Base-by-base conservation (phyloP, 257 asterid genomes). In the Solanum tacnaense region DNA sequence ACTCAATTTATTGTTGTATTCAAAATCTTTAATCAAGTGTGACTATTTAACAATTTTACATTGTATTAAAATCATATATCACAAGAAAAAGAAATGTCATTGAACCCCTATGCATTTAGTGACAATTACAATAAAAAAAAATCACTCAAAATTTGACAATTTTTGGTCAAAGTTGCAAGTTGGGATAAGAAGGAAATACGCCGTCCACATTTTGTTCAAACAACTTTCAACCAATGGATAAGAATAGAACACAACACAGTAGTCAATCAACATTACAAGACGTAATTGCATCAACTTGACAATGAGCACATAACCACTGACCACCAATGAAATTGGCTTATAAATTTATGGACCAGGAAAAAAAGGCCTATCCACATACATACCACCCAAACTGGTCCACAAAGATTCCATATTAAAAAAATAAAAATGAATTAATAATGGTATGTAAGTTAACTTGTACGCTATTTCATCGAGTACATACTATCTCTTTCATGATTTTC, bases 281-380 rank as follows among this genome's bases (percentile, higher is more conserved):
- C 72, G 34, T 44, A 25, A 44, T 4, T 41, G 62, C 29, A 20
- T 86, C 87, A 11, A 56, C 34, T 16, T 84, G 89, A 84, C 21
- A 76, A n/a, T 56, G 89, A 87, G 76, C 29, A 25, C 46, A 44
- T 23, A 84, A 5, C 62, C 83, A 68, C 31, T 82, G 1, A 21
- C 13, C 71, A 58, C 92, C 92, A 89, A 85, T 20, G 78, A 85
- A 85, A 72, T 21, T 27, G 88, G 91, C 89, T 87, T 89, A 82
- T 83, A 62, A 87, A 85, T 72, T 60, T 71, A 82, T 87, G 92
- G 91, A 84, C 87, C 49, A 21, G 18, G 44, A 20, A n/a, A 74
- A 70, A 20, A 18, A 76, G 6, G 35, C 56, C 12, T 7, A 73
- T 15, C 56, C 90, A 46, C 44, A 38, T 38, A 9, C 1, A 25